Evolutionary conservation across 1,284 basidiomycete genomes (phyloP), one percentile per base, ranked within the genome.

Genomic region (Coniophora puteana): DNA sequence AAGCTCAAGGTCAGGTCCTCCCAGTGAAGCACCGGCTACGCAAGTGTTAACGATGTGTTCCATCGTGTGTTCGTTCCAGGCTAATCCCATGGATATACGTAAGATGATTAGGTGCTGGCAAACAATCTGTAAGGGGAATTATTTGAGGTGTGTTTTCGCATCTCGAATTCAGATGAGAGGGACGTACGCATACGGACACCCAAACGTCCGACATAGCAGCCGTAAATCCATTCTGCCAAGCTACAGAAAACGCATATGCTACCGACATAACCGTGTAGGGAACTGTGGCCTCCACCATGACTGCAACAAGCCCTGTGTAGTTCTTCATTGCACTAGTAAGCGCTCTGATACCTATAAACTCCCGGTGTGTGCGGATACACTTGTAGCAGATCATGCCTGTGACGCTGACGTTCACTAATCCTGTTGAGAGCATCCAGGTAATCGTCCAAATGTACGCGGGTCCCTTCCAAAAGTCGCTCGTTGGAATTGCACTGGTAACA

Each of bases 71-170:
- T 41, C 43, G 3, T 51, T 55, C 60, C 61, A 66, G 3, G 57
- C 63, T 4, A 43, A 37, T 12, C 60, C 56, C 44, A 56, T 54
- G 4, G 62, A 53, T 4, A 63, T 51, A 2, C 63, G 57, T 5
- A 59, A 45, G n/a, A 59, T 59, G 39, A 66, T 63, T 14, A 63
- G 51, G 28, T 61, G 54, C 1, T 61, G 63, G 1, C 59, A 56
- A 2, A 66, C 44, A 22, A 47, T 53, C 62, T 64, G n/a, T n/a
- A n/a, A n/a, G n/a, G n/a, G n/a, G n/a, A n/a, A 38, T 7, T 31
- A 8, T 27, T 27, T 27, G 26, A 10, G n/a, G n/a, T 27, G 10
- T 8, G 8, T 27, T 27, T n/a, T n/a, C n/a, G n/a, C n/a, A n/a
- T n/a, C n/a, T n/a, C n/a, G n/a, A n/a, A n/a, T n/a, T n/a, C n/a